Evolutionary conservation across 352 stramenopile species (phyloP).

Genomic region (Pythium guiyangense): DNA sequence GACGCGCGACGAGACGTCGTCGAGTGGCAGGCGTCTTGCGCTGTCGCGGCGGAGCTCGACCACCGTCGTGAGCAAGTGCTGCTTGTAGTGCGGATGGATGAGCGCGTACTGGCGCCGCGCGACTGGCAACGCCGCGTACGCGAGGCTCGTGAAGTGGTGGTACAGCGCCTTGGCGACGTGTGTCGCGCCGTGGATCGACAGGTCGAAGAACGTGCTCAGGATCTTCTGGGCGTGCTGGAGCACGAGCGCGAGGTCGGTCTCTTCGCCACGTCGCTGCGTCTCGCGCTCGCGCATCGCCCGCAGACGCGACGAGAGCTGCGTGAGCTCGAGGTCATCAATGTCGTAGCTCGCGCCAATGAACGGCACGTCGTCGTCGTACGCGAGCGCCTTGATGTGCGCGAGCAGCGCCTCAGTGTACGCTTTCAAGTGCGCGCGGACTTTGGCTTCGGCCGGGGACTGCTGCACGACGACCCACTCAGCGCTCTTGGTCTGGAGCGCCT

Average conservation of each 20-base stretch:
- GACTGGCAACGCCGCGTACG: constrained; percentile 5
- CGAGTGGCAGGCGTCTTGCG: not conserved
- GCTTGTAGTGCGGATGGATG: constrained; percentile 21
- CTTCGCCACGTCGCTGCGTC: not conserved
- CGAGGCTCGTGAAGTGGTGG: constrained; percentile 30
- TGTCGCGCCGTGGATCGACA: constrained; percentile 42
- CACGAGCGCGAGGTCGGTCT: constrained; percentile 37
- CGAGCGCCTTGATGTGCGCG: constrained; percentile 16
- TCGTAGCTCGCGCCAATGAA: constrained; percentile 45
- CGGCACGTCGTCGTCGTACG: constrained; percentile 28
- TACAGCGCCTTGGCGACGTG: constrained; percentile 29
- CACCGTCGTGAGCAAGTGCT: constrained; percentile 29
- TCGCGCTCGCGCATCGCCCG: constrained; percentile 16
- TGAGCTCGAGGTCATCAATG: constrained; percentile 43
- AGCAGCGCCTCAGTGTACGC: constrained; percentile 45
- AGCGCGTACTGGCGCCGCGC: constrained; percentile 25
- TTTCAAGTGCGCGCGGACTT: constrained; percentile 36
- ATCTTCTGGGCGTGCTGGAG: constrained; percentile 39
- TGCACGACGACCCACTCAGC: constrained; percentile 54
- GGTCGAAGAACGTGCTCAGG: constrained; percentile 40
- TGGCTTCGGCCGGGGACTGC: constrained; percentile 25
- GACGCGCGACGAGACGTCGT: constrained; percentile 55
- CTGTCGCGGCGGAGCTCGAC: constrained; percentile 12
- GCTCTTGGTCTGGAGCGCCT: constrained; percentile 48
- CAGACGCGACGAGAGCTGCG: constrained; percentile 45